Evolutionary conservation across 345 rosid species (phyloP), one percentile per base, ranked within the genome.

Genomic region (Eucalyptus curtisii): DNA sequence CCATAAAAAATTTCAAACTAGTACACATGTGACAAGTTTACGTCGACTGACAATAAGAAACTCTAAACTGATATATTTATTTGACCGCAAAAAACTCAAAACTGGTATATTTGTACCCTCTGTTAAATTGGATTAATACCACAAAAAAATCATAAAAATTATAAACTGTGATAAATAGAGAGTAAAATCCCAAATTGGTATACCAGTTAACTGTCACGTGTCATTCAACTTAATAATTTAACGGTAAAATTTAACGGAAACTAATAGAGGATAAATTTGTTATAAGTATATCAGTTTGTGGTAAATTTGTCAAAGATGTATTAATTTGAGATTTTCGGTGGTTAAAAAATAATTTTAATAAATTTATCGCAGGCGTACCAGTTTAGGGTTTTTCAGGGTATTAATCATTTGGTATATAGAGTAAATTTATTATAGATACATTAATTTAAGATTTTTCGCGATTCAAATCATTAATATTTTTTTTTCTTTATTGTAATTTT

Each of bases 361-460:
- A 52, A 52, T 7, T 52, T 7, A 0, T 50, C 0, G 7, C 0
- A 50, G 0, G 0, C 0, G 0, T 52, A 7, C 0, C 4, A 1
- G 0, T 52, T 3, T 52, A 0, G 0, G 4, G 0, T 52, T 52
- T 19, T 52, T 3, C 0, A 2, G 2, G 0, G 1, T 19, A 52
- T 52, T 17, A 5, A 7, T 17, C 1, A 0, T 17, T 52, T 17
- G 0, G 2, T 3, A 52, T 52, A 7, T 7, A 52, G 10, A 19
- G 25, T 19, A 52, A 52, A 52, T 52, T 52, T 52, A 52, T 52
- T 8, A 52, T 19, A 52, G 1, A 0, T 52, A 52, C 4, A 0
- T 52, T 19, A 52, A 19, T 52, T 19, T 52, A 52, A 52, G 4
- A 52, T 52, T 2, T 52, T 52, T 19, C 4, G 2, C 10, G 4